Evolutionary conservation across 1,284 basidiomycete species (phyloP).

Genomic region (Agaricales sp.): DNA sequence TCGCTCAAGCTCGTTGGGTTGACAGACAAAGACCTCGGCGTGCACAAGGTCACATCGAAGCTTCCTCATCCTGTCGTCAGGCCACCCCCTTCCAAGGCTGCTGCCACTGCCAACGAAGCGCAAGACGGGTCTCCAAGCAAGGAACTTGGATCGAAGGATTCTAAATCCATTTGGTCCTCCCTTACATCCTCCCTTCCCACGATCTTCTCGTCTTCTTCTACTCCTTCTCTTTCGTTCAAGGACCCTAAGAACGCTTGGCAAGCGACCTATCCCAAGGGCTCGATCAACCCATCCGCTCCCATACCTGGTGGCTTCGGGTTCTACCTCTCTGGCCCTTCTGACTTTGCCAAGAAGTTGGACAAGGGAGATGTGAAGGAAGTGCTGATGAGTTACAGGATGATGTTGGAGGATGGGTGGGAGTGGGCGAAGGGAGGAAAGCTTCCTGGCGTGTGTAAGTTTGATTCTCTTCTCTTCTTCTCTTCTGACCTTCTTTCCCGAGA

Average conservation of each 20-base stretch:
- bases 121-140: too few species aligned
- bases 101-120: constrained; percentile 1
- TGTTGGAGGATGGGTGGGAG: constrained; percentile 45
- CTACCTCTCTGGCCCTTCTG: constrained; percentile 39
- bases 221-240: constrained; percentile 6
- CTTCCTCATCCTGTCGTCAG: constrained; percentile 30
- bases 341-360: constrained; percentile 25
- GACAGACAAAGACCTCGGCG: constrained; percentile 22
- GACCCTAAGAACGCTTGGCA: constrained; percentile 38
- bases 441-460: constrained; percentile 46
- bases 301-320: constrained; percentile 53
- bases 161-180: too few species aligned
- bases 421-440: constrained; percentile 58
- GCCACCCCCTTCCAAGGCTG: constrained; percentile 17
- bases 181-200: too few species aligned
- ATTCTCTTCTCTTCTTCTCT: not conserved
- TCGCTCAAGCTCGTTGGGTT: not conserved
- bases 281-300: constrained; percentile 41
- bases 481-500: not conserved
- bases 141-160: too few species aligned
- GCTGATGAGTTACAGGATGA: constrained; percentile 45
- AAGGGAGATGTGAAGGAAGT: constrained; percentile 31
- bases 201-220: not conserved
- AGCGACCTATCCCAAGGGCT: constrained; percentile 48
- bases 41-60: constrained; percentile 32